Evolutionary conservation across 768 basidiomycete species (phyloP).

Genomic region (Xerocomellus dryophilus): DNA sequence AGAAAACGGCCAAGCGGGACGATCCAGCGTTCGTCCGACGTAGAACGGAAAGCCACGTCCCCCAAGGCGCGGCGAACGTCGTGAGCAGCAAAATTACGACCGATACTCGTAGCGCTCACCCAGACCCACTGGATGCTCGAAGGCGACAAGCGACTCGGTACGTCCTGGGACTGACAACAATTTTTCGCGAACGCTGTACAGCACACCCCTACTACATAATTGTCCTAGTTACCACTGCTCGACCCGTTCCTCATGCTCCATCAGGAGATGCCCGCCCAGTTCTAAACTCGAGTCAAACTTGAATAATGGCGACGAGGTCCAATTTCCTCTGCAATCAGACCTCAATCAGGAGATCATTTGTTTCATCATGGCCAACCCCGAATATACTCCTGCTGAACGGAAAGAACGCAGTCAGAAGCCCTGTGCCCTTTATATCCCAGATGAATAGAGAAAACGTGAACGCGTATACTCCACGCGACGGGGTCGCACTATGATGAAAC

Average conservation of each 20-base stretch:
- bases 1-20: slow-evolving; percentile 22
- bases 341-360: slow-evolving; percentile 11
- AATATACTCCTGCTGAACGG: not conserved
- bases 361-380: not conserved
- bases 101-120: slow-evolving; percentile 20
- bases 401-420: not conserved
- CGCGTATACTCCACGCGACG: not conserved
- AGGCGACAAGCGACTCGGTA: slow-evolving; percentile 25
- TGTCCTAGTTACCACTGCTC: slow-evolving; percentile 17
- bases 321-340: slow-evolving; percentile 1
- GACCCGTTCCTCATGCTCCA: not conserved
- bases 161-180: slow-evolving; percentile 22
- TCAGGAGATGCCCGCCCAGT: not conserved
- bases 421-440: not conserved
- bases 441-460: not conserved
- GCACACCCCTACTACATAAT: slow-evolving; percentile 2
- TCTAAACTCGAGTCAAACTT: not conserved
- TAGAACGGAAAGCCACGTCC: slow-evolving; percentile 18
- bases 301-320: not conserved
- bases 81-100: slow-evolving; percentile 21
- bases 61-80: slow-evolving; percentile 19
- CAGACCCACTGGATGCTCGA: slow-evolving; percentile 13
- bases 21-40: slow-evolving; percentile 15
- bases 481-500: not conserved
- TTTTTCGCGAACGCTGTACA: slow-evolving; percentile 21